A percentile compares a stretch with the other conserved stretches of the same genome.
phyloP scores from a whole-genome alignment of 2,329 filamentous ascomycete species.

The Oidium heveae region DNA sequence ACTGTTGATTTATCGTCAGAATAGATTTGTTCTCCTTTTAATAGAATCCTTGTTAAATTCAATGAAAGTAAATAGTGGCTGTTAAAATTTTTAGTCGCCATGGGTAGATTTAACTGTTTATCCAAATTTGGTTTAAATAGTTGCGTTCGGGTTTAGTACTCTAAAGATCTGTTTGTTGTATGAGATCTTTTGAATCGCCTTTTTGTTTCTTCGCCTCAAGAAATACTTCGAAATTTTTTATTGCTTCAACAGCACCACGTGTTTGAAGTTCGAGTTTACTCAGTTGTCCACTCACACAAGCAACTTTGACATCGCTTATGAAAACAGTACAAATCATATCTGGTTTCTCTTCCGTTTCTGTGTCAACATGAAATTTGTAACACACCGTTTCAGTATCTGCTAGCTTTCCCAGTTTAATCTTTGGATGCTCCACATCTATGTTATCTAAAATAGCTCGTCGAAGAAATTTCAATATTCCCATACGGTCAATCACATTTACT shows the following conservation, averaged over 20 bases:
- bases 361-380: slow-evolving; percentile 21
- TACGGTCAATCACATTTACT: slow-evolving; percentile 27
- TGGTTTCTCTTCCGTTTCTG: neutral
- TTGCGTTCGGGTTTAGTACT: no score
- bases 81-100: no score
- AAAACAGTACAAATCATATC: slow-evolving; percentile 22
- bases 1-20: no score
- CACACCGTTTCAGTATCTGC: slow-evolving; percentile 25
- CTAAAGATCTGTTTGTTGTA: no score
- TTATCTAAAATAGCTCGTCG: slow-evolving; percentile 30
- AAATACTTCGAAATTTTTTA: slow-evolving; percentile 13
- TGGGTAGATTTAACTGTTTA: no score
- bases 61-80: no score
- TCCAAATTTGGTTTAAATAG: no score
- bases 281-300: slow-evolving; percentile 20
- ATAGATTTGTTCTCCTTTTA: no score
- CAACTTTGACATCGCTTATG: slow-evolving; percentile 23
- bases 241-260: slow-evolving; percentile 27
- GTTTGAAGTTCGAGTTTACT: slow-evolving; percentile 27
- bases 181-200: neutral
- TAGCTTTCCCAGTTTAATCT: slow-evolving; percentile 39
- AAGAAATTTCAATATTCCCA: slow-evolving; percentile 42
- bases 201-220: neutral
- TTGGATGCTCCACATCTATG: slow-evolving; percentile 35
- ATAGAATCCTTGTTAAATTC: no score